Evolutionary conservation across 495 filamentous ascomycete genomes (phyloP).

Genomic region (Aspergillus indologenus): DNA sequence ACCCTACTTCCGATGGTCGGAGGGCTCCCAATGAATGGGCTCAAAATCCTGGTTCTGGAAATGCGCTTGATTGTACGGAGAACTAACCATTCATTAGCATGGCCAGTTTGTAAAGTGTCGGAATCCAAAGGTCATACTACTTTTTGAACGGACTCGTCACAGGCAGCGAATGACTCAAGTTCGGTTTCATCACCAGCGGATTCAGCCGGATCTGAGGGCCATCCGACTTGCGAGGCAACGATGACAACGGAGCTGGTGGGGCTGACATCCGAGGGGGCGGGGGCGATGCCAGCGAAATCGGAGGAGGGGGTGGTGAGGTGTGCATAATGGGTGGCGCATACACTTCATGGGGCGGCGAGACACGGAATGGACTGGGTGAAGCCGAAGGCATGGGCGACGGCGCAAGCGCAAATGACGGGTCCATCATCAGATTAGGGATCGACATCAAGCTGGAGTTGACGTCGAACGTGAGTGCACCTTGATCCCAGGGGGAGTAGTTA

Average conservation of each 20-base stretch:
- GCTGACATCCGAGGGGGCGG: conserved; percentile 32
- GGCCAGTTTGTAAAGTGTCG: too few species aligned
- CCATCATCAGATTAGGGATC: conserved; percentile 45
- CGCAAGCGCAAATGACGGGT: conserved; percentile 36
- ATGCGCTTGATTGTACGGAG: conserved; percentile 77
- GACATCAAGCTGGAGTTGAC: conserved; percentile 52
- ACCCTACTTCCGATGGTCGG: conserved; percentile 32
- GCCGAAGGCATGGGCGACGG: conserved; percentile 47
- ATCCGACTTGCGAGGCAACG: conserved; percentile 37
- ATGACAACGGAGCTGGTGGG: conserved; percentile 38
- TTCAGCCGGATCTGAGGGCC: conserved; percentile 47
- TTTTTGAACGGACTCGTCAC: conserved; percentile 47
- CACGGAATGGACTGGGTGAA: conserved; percentile 45
- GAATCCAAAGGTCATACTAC: too few species aligned
- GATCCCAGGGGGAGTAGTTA: conserved; percentile 41
- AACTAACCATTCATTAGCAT: conserved; percentile 54
- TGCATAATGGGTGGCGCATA: conserved; percentile 36
- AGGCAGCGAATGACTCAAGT: conserved; percentile 42
- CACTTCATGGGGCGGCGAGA: conserved; percentile 40
- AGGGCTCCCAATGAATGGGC: conserved; percentile 53
- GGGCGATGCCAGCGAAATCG: conserved; percentile 34
- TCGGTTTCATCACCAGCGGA: conserved; percentile 47
- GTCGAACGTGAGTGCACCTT: conserved; percentile 47
- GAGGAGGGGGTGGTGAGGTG: conserved; percentile 30
- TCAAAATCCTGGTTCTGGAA: conserved; percentile 84